These are phyloP conservation scores for Annulohypoxylon truncatum DNA, from an alignment of 2,329 filamentous ascomycete species.

Conservation along the genomic window DNA sequence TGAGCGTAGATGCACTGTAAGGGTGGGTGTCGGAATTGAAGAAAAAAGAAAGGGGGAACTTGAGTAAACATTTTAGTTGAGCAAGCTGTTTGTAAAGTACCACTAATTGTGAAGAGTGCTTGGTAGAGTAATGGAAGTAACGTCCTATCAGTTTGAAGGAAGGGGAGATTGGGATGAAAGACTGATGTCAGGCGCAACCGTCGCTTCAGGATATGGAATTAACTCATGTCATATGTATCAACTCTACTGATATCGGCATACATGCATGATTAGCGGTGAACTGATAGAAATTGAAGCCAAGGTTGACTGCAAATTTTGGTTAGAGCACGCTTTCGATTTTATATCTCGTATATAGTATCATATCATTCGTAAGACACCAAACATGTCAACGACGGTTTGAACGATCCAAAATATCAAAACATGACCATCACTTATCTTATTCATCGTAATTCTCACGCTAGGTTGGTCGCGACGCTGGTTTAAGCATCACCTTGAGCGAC, in stretches of 20 bases:
- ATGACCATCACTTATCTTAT: background rate
- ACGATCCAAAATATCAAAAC: background rate
- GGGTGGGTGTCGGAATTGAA: background rate
- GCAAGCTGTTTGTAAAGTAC: background rate
- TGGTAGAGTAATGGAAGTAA: background rate
- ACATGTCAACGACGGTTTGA: background rate
- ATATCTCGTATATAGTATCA: background rate
- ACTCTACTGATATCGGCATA: too few relatives aligned
- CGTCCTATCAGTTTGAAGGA: background rate
- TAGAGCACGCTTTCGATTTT: background rate
- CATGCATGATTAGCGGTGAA: too few relatives aligned
- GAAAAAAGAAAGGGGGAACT: background rate
- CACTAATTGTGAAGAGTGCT: background rate
- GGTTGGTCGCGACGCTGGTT: background rate
- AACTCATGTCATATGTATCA: background rate
- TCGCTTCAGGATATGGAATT: background rate
- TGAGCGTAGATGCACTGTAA: background rate
- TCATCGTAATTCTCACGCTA: background rate
- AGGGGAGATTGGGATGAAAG: background rate
- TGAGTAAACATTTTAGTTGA: background rate
- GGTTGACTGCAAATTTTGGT: background rate
- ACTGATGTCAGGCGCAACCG: background rate
- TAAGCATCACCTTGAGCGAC: constrained; percentile 61
- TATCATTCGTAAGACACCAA: background rate
- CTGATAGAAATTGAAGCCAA: background rate